Base-by-base conservation (phyloP, 2,329 filamentous ascomycete genomes). In the Fusarium sp. region DNA sequence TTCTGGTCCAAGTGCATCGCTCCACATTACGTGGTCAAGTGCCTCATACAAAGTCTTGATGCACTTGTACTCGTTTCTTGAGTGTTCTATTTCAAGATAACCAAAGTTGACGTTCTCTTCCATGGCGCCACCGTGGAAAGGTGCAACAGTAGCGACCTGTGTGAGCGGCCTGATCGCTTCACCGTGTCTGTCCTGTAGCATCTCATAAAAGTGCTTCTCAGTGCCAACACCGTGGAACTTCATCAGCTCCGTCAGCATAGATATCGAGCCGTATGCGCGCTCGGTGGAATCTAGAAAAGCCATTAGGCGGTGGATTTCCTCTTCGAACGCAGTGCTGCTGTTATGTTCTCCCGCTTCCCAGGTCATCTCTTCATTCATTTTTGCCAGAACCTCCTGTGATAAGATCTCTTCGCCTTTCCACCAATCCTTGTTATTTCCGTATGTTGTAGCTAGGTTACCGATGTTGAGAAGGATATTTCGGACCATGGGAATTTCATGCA, bases 271-370 rank as follows among this genome's bases (percentile, higher is more conserved):
- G 68, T 90, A 90, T 45, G 84, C 86, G 45, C 89, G 83, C 27
- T 90, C 86, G 0, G 88, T 89, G 12, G 78, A 80, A 60, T 91
- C 88, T 5, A 91, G 81, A 65, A 91, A 90, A 12, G 88, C 88
- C 80, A 91, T 84, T 7, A 91, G 76, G 16, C 89, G 86, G 69
- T 90, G 88, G 3, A 90, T 69, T 75, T 91, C 89, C 25, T 88
- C 82, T 54, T 80, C 77, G 61, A 87, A 81, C 20, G 81, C 77
- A 14, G 77, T 49, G 76, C 77, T 32, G 71, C 56, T 34, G 76
- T 78, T 29, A 60, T 69, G 52, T 22, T 45, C 20, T 22, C 30
- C 58, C 13, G 77, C 74, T 7, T 74, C 77, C 76, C 75, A 81
- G 34, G 76, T 64, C 1, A 74, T 47, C 30, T 80, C 77, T 45